Percentiles rank a stretch among this genome's conserved stretches.
Conservation (phyloP, 2,329 filamentous ascomycete species). For the Ceratocystiopsis brevicomis region DNA sequence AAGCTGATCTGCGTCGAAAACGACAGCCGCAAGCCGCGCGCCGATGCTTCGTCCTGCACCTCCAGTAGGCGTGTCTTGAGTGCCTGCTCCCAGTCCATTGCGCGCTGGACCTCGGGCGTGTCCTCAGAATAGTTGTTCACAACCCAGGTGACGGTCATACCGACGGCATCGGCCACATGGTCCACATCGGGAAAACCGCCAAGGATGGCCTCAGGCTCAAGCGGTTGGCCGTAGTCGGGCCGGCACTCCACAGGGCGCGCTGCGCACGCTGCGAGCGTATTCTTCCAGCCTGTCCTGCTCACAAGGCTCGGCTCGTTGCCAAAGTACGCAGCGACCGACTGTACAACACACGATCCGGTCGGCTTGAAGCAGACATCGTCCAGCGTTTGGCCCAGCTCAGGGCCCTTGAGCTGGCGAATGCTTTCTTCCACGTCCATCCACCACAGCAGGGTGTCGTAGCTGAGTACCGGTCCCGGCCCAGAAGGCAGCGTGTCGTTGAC, state of each 20-base stretch:
- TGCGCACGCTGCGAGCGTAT: slow-evolving; percentile 53
- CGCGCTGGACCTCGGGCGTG: slow-evolving; percentile 46
- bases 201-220: slow-evolving; percentile 69
- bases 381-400: slow-evolving; percentile 47
- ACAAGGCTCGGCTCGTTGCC: slow-evolving; percentile 44
- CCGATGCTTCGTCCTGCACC: slow-evolving; percentile 61
- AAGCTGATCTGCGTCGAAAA: slow-evolving; percentile 93
- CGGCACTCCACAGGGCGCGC: slow-evolving; percentile 68
- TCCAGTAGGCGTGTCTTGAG: slow-evolving; percentile 55
- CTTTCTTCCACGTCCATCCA: slow-evolving; percentile 81
- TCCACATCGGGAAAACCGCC: slow-evolving; percentile 54
- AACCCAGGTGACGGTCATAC: slow-evolving; percentile 86
- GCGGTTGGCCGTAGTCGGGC: slow-evolving; percentile 72
- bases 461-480: slow-evolving; percentile 58
- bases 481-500: slow-evolving; percentile 61
- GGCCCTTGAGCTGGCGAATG: slow-evolving; percentile 52
- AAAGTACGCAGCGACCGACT: slow-evolving; percentile 85
- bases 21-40: slow-evolving; percentile 67
- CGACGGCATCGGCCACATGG: slow-evolving; percentile 52
- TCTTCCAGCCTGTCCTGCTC: slow-evolving; percentile 49
- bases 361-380: slow-evolving; percentile 90
- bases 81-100: slow-evolving; percentile 77
- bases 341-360: slow-evolving; percentile 74
- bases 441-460: slow-evolving; percentile 77
- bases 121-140: slow-evolving; percentile 70